Evolutionary conservation across 768 basidiomycete genomes (phyloP).

Genomic region (Tylopilus vinaceipallidus): DNA sequence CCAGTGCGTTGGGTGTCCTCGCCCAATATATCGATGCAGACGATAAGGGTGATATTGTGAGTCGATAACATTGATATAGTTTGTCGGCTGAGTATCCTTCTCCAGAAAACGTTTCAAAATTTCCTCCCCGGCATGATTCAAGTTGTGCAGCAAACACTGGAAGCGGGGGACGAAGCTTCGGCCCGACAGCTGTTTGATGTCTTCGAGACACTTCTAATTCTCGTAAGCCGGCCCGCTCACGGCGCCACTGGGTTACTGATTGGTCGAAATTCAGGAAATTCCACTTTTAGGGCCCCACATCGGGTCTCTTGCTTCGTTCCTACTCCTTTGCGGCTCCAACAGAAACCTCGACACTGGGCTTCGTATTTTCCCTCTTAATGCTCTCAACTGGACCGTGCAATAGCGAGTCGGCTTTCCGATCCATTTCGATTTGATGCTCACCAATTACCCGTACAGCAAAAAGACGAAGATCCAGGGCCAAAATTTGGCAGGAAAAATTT

Average conservation of each 20-base stretch:
- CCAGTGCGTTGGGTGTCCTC: constrained; percentile 83
- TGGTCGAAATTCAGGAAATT: constrained; percentile 62
- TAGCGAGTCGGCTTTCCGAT: constrained; percentile 54
- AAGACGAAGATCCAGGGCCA: constrained; percentile 91
- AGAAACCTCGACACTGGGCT: constrained; percentile 71
- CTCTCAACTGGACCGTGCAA: constrained; percentile 94
- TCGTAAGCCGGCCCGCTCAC: constrained; percentile 46
- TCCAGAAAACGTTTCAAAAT: constrained; percentile 80
- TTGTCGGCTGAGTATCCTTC: not conserved
- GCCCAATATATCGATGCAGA: constrained; percentile 89
- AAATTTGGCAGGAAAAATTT: constrained; percentile 78
- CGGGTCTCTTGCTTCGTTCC: constrained; percentile 83
- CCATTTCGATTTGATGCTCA: not conserved
- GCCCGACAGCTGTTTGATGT: constrained; percentile 94
- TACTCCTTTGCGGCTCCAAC: constrained; percentile 82
- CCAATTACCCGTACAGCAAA: constrained; percentile 57
- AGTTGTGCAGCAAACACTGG: constrained; percentile 83
- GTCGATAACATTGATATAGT: constrained; percentile 28
- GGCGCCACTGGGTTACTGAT: not conserved
- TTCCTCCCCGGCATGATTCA: constrained; percentile 86
- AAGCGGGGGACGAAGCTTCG: constrained; percentile 71
- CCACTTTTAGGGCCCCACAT: constrained; percentile 91
- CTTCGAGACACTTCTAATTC: constrained; percentile 90
- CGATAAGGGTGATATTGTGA: constrained; percentile 83
- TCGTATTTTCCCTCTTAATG: constrained; percentile 88